Conservation (phyloP, 345 rosid genomes). For the Sonneratia alba region DNA sequence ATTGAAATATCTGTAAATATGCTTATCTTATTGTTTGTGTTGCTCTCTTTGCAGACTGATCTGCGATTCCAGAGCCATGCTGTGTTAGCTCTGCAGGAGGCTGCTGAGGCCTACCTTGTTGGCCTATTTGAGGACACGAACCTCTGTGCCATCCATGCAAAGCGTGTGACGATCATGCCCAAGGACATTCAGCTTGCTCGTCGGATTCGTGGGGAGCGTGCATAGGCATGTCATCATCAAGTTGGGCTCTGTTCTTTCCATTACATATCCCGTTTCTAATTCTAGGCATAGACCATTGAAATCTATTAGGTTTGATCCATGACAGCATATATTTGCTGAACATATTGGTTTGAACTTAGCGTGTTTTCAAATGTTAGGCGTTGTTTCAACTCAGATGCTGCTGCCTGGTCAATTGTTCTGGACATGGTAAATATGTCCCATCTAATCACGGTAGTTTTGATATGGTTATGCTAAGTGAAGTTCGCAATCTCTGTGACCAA, state of each 20-base stretch:
- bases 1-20: neutral
- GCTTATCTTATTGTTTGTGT: neutral
- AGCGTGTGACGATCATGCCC: conserved; percentile 7
- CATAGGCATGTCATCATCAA: too few species aligned
- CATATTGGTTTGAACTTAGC: neutral
- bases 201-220: too few species aligned
- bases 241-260: neutral
- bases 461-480: too few species aligned
- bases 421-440: too few species aligned
- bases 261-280: neutral
- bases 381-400: neutral
- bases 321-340: neutral
- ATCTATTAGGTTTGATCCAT: neutral
- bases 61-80: conserved; percentile 1
- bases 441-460: neutral
- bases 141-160: neutral
- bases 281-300: neutral
- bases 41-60: conserved; percentile 2
- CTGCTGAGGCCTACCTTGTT: conserved; percentile 8
- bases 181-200: conserved; percentile 7
- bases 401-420: neutral
- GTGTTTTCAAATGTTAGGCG: neutral
- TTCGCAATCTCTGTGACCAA: too few species aligned
- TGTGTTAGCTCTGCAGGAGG: neutral
- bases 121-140: conserved; percentile 5